These are phyloP conservation scores for Betula pendula DNA, from an alignment of 306 rosid species.

Conservation along the genomic window DNA sequence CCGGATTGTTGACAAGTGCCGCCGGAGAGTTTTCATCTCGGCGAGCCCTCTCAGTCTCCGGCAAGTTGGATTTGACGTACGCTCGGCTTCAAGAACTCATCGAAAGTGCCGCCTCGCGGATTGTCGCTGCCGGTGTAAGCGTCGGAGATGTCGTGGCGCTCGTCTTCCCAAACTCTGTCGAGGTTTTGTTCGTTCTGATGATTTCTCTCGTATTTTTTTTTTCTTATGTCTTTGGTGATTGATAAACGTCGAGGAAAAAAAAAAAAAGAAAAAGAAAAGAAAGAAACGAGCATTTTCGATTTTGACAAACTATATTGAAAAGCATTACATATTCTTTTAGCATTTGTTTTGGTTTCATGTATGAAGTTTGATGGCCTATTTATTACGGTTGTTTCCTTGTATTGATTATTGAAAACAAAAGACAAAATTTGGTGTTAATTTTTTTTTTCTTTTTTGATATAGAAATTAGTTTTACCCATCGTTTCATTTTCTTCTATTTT, in stretches of 20 bases:
- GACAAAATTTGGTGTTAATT: no score
- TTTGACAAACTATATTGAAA: no score
- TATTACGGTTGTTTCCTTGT: no score
- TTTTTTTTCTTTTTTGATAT: no score
- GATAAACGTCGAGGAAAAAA: not conserved
- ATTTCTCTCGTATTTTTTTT: not conserved
- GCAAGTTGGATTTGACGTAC: constrained; percentile 61
- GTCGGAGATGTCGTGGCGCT: constrained; percentile 79
- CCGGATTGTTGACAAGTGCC: constrained; percentile 48
- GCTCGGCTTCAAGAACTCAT: constrained; percentile 47
- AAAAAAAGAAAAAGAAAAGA: no score
- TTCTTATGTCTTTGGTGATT: not conserved
- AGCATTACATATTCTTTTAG: no score
- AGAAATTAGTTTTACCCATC: no score
- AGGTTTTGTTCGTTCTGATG: constrained; percentile 36
- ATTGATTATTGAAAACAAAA: no score
- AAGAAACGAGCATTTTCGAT: no score
- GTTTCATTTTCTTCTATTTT: not conserved
- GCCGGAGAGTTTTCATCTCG: constrained; percentile 49
- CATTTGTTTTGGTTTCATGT: no score
- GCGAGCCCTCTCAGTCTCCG: constrained; percentile 68
- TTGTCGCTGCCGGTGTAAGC: constrained; percentile 55
- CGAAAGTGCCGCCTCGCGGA: constrained; percentile 59
- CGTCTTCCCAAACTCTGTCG: constrained; percentile 77
- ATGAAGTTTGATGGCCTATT: no score